phyloP scores from a whole-genome alignment of 139 green algal species.

The Chlamydomonas sp. region DNA sequence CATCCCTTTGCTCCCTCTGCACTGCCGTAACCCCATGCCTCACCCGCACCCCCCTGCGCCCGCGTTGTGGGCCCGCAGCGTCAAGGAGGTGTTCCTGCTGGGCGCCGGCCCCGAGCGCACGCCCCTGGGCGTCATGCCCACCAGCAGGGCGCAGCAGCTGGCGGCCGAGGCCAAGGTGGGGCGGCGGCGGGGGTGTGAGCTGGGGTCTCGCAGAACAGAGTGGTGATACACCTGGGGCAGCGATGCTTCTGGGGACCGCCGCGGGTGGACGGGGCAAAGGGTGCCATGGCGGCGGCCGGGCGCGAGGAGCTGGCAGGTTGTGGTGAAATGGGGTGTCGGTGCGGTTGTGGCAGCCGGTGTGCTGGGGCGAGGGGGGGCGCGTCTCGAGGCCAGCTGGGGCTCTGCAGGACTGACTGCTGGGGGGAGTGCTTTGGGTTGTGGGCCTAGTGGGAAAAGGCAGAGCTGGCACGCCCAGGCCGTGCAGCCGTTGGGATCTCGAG shows the following conservation, averaged over 20 bases:
- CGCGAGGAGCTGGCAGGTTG: too few relatives aligned
- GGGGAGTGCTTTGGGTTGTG: too few relatives aligned
- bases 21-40: background rate
- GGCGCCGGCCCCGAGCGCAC: background rate
- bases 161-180: constrained; percentile 20
- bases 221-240: background rate
- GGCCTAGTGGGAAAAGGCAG: too few relatives aligned
- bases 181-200: background rate
- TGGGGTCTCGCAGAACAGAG: background rate
- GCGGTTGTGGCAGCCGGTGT: too few relatives aligned
- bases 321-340: too few relatives aligned
- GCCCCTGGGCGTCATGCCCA: constrained; percentile 35
- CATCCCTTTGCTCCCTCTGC: background rate
- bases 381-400: too few relatives aligned
- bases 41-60: background rate
- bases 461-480: too few relatives aligned
- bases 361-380: too few relatives aligned
- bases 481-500: background rate
- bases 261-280: too few relatives aligned
- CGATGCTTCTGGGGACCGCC: too few relatives aligned
- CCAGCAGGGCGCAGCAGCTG: constrained; percentile 25
- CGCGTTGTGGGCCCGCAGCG: background rate
- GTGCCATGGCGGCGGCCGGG: too few relatives aligned
- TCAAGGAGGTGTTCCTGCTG: constrained; percentile 26
- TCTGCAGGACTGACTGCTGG: too few relatives aligned